Evolutionary conservation across 495 filamentous ascomycete species (phyloP).

Genomic region (Neurospora discreta): DNA sequence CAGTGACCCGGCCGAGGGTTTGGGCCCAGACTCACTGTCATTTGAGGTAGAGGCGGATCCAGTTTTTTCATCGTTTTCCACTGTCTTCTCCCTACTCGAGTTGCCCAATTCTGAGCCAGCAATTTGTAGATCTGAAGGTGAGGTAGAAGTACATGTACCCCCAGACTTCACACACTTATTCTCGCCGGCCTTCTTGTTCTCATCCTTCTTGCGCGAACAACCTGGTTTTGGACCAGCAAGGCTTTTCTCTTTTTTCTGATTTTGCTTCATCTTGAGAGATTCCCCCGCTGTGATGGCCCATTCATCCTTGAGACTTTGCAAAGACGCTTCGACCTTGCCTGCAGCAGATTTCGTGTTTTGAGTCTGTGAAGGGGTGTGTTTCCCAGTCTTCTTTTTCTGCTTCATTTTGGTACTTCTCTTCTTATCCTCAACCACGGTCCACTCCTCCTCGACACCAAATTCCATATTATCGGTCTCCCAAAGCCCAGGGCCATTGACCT

Average conservation of each 20-base stretch:
- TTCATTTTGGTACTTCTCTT: not conserved
- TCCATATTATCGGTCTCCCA: not conserved
- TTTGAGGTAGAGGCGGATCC: not conserved
- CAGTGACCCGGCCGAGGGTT: not conserved
- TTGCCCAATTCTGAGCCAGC: not conserved
- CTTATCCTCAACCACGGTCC: not conserved
- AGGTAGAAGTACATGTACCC: not conserved
- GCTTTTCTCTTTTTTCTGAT: not conserved
- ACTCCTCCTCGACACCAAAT: not conserved
- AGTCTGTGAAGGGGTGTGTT: not conserved
- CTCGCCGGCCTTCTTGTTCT: not conserved
- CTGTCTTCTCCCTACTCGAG: not conserved
- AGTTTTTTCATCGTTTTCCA: no score
- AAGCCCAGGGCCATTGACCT: not conserved
- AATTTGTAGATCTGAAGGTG: not conserved
- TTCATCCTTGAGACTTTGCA: not conserved
- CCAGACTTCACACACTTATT: not conserved
- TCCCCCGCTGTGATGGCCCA: not conserved
- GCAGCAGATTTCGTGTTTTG: not conserved
- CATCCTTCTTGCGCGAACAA: not conserved
- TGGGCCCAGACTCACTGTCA: not conserved
- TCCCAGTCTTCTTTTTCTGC: not conserved
- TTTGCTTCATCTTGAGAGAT: not conserved
- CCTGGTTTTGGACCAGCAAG: not conserved
- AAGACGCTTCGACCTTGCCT: not conserved